Base-by-base conservation (phyloP, 2,329 filamentous ascomycete species). In the Macrophomina tecta region DNA sequence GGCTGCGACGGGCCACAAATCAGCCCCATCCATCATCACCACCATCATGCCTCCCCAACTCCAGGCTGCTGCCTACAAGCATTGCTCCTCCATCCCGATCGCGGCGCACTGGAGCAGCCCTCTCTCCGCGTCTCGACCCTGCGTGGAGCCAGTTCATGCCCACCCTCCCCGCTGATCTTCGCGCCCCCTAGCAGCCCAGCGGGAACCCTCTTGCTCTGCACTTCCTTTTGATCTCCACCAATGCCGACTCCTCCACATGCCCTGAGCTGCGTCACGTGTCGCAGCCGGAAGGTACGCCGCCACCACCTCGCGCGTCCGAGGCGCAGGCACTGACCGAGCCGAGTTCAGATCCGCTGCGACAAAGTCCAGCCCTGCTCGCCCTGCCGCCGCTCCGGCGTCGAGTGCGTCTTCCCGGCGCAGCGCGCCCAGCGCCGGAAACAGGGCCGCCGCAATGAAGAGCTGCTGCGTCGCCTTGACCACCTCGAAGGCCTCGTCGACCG, bases 401-500 rank as follows among this genome's bases (percentile, higher is more conserved):
- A 66, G 16, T 66, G 65, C 42, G 23, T 62, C 38, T 66, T 66
- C 30, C 65, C 65, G 2, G 38, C 48, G 34, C 65, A 66, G 34
- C 65, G 65, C 11, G 65, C 65, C 34, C 55, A 51, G 8, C 55
- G 65, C 48, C 56, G 56, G 11, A 66, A 66, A 30, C 65, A 66
- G 38, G 56, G 56, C 48, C 65, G 65, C 36, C 65, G 65, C 46
- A 61, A 66, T 32, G 65, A 66, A 30, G 65, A 66, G 36, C 55
- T 66, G 34, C 56, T 66, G 55, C 65, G 65, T 14, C 55, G 65
- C 1, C 55, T 66, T 18, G 65, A 66, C 40, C 65, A 66, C 18
- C 65, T 66, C 30, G 65, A 66, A 46, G 56, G 65, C 28, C 55
- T 66, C 8, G 65, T 66, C 32, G 65, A 66, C 46, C 34, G 65